phyloP scores from a whole-genome alignment of 1,284 basidiomycete species.

The Leccinum pachyderme region DNA sequence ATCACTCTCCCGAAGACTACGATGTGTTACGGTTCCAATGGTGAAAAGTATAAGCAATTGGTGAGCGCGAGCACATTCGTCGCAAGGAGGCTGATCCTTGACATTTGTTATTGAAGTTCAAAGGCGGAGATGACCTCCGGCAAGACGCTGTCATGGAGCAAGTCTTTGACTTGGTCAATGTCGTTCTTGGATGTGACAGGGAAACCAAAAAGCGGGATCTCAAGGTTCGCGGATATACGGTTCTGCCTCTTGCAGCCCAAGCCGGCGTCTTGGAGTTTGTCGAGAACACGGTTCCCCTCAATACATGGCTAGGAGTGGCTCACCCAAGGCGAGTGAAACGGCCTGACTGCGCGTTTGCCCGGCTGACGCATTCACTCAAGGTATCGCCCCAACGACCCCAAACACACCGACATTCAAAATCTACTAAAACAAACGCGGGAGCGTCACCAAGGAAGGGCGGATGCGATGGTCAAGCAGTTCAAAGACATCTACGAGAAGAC shows the following conservation, averaged over 20 bases:
- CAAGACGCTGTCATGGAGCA: constrained; percentile 99
- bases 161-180: constrained; percentile 90
- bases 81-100: background rate
- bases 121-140: constrained; percentile 89
- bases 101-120: constrained; percentile 61
- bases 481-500: constrained; percentile 55
- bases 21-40: constrained; percentile 69
- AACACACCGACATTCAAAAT: constrained; percentile 17
- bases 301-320: constrained; percentile 57
- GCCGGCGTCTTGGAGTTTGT: constrained; percentile 95
- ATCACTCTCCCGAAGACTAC: constrained; percentile 83
- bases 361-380: constrained; percentile 27
- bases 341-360: constrained; percentile 13
- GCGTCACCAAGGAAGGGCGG: constrained; percentile 29
- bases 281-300: constrained; percentile 70
- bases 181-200: constrained; percentile 70
- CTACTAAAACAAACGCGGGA: constrained; percentile 30
- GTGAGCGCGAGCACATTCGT: constrained; percentile 44
- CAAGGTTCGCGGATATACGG: constrained; percentile 81
- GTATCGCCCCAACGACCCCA: constrained; percentile 41
- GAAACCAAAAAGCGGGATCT: constrained; percentile 76
- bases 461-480: constrained; percentile 49
- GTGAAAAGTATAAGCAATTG: constrained; percentile 74
- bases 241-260: constrained; percentile 80
- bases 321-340: constrained; percentile 53